Evolutionary conservation across 2,329 filamentous ascomycete genomes (phyloP).

Genomic region (Cladorrhinum sp.): DNA sequence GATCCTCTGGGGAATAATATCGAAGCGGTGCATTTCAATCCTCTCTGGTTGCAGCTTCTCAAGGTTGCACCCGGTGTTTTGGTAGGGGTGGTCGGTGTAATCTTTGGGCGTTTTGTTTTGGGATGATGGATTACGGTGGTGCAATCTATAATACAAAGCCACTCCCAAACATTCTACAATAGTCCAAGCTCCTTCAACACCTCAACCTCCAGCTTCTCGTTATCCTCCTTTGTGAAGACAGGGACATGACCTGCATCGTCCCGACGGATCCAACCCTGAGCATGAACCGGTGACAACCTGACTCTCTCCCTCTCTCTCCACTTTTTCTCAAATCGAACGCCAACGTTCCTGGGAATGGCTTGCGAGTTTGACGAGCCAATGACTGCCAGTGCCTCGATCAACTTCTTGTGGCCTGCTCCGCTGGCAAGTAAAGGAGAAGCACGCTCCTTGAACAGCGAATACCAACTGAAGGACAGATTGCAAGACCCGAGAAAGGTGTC

Average conservation of each 20-base stretch:
- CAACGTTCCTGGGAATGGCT: neutral
- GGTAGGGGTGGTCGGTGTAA: no score
- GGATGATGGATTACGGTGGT: no score
- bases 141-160: no score
- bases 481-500: neutral
- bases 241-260: neutral
- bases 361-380: neutral
- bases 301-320: conserved; percentile 4
- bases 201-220: neutral
- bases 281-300: neutral
- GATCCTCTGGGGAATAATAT: no score
- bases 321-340: neutral
- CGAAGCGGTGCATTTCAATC: no score
- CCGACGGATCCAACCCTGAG: conserved; percentile 1
- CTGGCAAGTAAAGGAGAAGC: neutral
- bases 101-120: no score
- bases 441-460: conserved; percentile 9
- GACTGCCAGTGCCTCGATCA: neutral
- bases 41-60: no score
- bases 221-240: neutral
- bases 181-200: conserved; percentile 1
- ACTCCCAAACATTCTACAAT: no score
- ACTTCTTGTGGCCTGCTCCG: neutral
- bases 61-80: no score
- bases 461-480: conserved; percentile 6